phyloP scores from a whole-genome alignment of 768 basidiomycete genomes.

The Macrolepiota fuliginosa region DNA sequence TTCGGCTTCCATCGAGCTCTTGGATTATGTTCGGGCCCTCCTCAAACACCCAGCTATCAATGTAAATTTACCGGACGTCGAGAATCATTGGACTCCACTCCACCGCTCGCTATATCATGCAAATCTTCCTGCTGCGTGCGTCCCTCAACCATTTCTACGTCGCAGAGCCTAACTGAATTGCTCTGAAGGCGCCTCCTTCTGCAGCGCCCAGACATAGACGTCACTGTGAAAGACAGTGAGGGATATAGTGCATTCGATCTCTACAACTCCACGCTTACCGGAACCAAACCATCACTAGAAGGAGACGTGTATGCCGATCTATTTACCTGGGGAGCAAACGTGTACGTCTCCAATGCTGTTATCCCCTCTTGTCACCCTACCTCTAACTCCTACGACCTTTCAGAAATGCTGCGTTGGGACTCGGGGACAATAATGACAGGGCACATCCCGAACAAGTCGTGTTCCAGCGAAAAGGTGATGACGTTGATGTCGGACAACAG shows the following conservation, averaged over 20 bases:
- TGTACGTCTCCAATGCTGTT: slow-evolving; percentile 32
- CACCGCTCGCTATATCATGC: slow-evolving; percentile 85
- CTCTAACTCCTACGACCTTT: not conserved
- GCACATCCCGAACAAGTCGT: slow-evolving; percentile 73
- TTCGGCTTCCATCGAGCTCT: slow-evolving; percentile 60
- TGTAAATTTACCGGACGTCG: slow-evolving; percentile 76
- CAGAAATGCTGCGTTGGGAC: slow-evolving; percentile 87
- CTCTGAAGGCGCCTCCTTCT: slow-evolving; percentile 48
- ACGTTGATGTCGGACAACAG: slow-evolving; percentile 20
- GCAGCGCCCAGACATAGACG: slow-evolving; percentile 71
- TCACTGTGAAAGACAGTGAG: slow-evolving; percentile 73
- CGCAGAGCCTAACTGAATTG: not conserved
- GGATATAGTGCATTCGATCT: slow-evolving; percentile 92
- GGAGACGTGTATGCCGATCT: slow-evolving; percentile 51
- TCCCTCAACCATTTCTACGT: slow-evolving; percentile 16
- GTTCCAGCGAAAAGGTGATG: slow-evolving; percentile 38
- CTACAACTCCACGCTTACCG: slow-evolving; percentile 85
- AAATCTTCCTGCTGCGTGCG: slow-evolving; percentile 69
- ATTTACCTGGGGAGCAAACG: slow-evolving; percentile 86
- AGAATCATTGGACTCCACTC: slow-evolving; percentile 89
- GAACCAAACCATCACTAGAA: slow-evolving; percentile 51
- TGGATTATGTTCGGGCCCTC: slow-evolving; percentile 77
- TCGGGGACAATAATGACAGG: slow-evolving; percentile 78
- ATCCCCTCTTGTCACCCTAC: not conserved
- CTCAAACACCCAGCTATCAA: slow-evolving; percentile 74